Evolutionary conservation across 2,329 filamentous ascomycete species (phyloP).

Genomic region (Aureobasidium melanogenum): DNA sequence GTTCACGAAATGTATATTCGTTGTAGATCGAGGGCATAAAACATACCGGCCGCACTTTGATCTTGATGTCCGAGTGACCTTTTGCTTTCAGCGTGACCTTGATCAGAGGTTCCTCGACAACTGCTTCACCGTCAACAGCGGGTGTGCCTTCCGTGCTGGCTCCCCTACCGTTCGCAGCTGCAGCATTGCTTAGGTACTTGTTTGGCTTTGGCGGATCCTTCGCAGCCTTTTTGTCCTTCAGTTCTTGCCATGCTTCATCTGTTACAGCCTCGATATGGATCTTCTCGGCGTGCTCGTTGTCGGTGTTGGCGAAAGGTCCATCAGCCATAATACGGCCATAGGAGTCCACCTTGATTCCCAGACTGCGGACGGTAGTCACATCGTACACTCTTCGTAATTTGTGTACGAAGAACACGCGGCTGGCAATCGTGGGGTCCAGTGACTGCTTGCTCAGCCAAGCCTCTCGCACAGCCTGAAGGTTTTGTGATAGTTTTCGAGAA

Average conservation of each 20-base stretch:
- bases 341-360: conserved; percentile 50
- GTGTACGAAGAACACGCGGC: conserved; percentile 69
- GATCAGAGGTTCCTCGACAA: conserved; percentile 26
- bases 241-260: conserved; percentile 48
- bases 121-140: conserved; percentile 14
- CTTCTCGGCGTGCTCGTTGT: conserved; percentile 42
- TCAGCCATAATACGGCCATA: conserved; percentile 30
- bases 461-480: conserved; percentile 56
- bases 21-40: background rate
- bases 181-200: background rate
- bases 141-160: conserved; percentile 14
- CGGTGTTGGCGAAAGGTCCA: conserved; percentile 42
- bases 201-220: background rate
- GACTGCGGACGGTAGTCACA: conserved; percentile 60
- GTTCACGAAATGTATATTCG: background rate
- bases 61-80: conserved; percentile 40
- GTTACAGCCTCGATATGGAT: conserved; percentile 76
- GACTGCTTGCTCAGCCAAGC: conserved; percentile 56
- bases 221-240: conserved; percentile 37
- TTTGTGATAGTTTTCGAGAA: conserved; percentile 57
- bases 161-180: conserved; percentile 13
- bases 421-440: conserved; percentile 34
- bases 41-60: conserved; percentile 41
- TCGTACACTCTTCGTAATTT: conserved; percentile 63
- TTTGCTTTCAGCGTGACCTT: conserved; percentile 45